These are phyloP conservation scores for Chloroidium sp. DNA, from an alignment of 163 green algal genomes.

Conservation along the genomic window DNA sequence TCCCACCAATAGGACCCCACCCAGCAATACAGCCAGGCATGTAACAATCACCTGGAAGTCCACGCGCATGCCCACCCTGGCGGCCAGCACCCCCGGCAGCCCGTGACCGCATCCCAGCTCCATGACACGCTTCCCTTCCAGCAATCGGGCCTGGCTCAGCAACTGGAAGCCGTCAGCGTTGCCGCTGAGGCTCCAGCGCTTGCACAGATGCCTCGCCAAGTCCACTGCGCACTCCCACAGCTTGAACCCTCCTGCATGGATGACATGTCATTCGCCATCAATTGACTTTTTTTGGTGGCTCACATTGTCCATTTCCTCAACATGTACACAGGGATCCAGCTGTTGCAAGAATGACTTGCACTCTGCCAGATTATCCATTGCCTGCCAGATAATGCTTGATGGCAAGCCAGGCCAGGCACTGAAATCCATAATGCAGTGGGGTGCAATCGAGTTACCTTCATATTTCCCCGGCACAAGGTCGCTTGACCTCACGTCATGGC, in stretches of 20 bases:
- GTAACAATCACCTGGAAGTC: conserved; percentile 63
- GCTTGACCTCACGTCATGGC: no score
- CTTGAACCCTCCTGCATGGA: conserved; percentile 66
- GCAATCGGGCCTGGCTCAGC: neutral
- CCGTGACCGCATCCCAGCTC: conserved; percentile 89
- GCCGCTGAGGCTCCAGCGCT: conserved; percentile 11
- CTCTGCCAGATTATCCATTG: no score
- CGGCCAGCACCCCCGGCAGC: conserved; percentile 68
- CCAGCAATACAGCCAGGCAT: neutral
- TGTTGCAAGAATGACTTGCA: no score
- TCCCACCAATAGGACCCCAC: conserved; percentile 1
- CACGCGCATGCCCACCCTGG: conserved; percentile 58
- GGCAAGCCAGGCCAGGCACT: no score
- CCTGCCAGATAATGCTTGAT: no score
- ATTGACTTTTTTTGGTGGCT: no score
- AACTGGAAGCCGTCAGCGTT: neutral
- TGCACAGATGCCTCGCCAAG: conserved; percentile 45
- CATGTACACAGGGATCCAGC: no score
- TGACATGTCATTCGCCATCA: no score
- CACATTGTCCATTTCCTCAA: no score
- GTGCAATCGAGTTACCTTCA: no score
- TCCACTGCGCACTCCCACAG: conserved; percentile 79
- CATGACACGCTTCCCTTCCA: conserved; percentile 52
- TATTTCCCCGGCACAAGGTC: no score
- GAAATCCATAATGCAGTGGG: no score